Base-by-base conservation (phyloP, 108 stramenopile genomes). In the Seminavis robusta region DNA sequence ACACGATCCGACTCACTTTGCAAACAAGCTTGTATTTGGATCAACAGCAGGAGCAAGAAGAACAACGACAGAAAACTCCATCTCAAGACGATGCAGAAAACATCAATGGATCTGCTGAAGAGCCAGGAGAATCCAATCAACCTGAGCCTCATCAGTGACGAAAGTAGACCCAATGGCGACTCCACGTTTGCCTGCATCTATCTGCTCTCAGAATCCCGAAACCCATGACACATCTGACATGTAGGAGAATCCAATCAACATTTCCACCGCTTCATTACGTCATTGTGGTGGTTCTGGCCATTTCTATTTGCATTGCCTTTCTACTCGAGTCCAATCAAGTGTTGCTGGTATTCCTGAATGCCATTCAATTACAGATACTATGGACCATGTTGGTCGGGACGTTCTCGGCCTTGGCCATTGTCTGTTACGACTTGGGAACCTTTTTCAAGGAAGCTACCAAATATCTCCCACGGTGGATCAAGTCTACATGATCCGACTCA, bases 301-400 rank as follows among this genome's bases (percentile, higher is more conserved):
- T 67, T 7, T 39, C 33, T 15, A 69, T 61, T 42, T 74, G 73
- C 32, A 32, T 46, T 13, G 59, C 52, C 4, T 74, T 67, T 53
- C 52, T 74, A 31, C 39, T 74, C 32, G 73, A 67, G 39, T 51
- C 57, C 19, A 61, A 74, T 50, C 73, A 74, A 57, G 66, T 79
- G 47, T 43, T 81, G 15, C 43, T 81, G 23, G 60, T 75, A 15
- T 88, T 88, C 67, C 60, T 88, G 38, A 64, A 64, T 41, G 74
- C 81, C 27, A 64, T 83, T 48, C 86, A 84, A 53, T 59, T 88
- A 27, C 59, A 56, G 24, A 64, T 88, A 19, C 48, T 53, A 38
- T 88, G 72, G 71, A 65, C 56, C 33, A 84, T 84, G 76, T 59
- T 84, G 48, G 65, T 80, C 25, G 81, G 81, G 2, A 78, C 83